Evolutionary conservation across 805 yeast species (phyloP), one percentile per base, ranked within the genome.

Genomic region (Wickerhamomyces bovis): DNA sequence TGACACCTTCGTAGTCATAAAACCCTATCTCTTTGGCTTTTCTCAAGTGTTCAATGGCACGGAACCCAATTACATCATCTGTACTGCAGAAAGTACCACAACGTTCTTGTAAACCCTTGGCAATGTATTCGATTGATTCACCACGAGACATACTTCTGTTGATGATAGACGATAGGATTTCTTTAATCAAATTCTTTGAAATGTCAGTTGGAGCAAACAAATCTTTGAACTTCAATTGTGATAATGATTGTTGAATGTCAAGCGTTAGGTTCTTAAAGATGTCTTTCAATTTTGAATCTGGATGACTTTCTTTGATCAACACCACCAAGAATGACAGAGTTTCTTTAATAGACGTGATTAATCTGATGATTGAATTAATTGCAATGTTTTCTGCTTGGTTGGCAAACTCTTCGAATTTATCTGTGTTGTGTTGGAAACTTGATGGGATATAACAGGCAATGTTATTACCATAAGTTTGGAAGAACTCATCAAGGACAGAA

Each of bases 61-160:
- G 85, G 72, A 90, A 94, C 13, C 94, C 87, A 49, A 89, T 75
- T 23, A 94, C 97, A 65, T 94, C 99, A 54, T 85, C 88, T 15
- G 95, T 80, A 0, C 97, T 88, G 60, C 98, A 94, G 66, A 89
- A 94, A 0, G 96, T 81, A 1, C 96, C 95, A 71, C 99, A 94
- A 49, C 92, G 82, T 45, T 88, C 95, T 65, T 94, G 96, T 44
- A 94, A 70, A 1, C 90, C 81, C 31, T 83, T 81, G 1, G 97
- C 95, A 44, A 92, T 87, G 47, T 84, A 73, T 61, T 92, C 98
- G 40, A 94, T 92, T 0, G 96, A 85, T 4, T 88, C 92, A n/a
- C 99, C 98, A 53, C 86, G 80, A 35, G 87, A 75, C 47, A 94
- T 89, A 54, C 86, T 88, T 62, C 85, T 85, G 66, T 90, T 90